These are phyloP conservation scores for Lecanosticta acicola DNA, from an alignment of 2,329 filamentous ascomycete genomes.

Conservation along the genomic window DNA sequence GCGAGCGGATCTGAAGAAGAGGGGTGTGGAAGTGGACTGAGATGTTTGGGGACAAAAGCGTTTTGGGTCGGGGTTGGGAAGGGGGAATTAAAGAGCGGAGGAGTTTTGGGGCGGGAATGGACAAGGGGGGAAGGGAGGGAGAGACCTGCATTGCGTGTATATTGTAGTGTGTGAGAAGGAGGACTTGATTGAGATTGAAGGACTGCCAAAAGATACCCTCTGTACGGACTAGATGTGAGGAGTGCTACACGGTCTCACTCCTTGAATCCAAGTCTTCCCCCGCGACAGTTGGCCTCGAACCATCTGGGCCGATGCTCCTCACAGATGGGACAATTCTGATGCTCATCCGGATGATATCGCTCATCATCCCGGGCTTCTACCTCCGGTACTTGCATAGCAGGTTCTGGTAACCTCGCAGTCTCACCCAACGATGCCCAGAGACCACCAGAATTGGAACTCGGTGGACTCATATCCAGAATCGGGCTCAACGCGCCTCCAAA, in stretches of 20 bases:
- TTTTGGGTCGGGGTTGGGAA: too few relatives aligned
- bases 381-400: constrained; percentile 3
- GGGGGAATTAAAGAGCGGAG: too few relatives aligned
- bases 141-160: too few relatives aligned
- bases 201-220: too few relatives aligned
- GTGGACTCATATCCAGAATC: constrained; percentile 30
- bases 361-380: constrained; percentile 8
- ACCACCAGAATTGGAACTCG: constrained; percentile 8
- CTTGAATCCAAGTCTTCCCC: neutral
- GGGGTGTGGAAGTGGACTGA: constrained; percentile 74
- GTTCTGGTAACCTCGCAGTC: constrained; percentile 1
- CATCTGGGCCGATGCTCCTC: constrained; percentile 22
- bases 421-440: constrained; percentile 3
- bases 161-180: too few relatives aligned
- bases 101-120: too few relatives aligned
- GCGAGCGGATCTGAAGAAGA: constrained; percentile 63
- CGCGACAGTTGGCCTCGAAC: constrained; percentile 14
- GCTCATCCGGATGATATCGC: constrained; percentile 19
- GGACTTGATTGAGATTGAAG: too few relatives aligned
- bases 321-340: constrained; percentile 25
- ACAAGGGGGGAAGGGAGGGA: too few relatives aligned
- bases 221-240: too few relatives aligned
- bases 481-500: constrained; percentile 26
- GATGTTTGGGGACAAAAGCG: too few relatives aligned
- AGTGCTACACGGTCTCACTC: neutral